Conservation (phyloP, 1,284 basidiomycete species). For the Apiotrichum porosum region DNA sequence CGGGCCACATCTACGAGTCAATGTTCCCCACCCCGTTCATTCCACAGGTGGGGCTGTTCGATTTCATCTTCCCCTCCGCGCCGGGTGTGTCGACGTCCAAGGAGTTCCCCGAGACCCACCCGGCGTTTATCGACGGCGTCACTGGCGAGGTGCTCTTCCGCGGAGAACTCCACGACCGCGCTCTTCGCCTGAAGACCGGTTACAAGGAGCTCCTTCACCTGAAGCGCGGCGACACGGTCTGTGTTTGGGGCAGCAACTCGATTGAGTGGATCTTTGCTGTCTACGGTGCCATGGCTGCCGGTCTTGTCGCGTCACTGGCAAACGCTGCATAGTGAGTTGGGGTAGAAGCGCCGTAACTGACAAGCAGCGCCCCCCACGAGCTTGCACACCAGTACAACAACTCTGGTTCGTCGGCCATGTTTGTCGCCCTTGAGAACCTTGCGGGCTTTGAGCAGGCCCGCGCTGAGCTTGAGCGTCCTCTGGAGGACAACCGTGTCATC, state of each 20-base stretch:
- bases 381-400: slow-evolving; percentile 51
- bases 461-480: slow-evolving; percentile 1
- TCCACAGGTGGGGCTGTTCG: slow-evolving; percentile 2
- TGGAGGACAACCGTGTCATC: slow-evolving; percentile 7
- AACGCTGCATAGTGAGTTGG: slow-evolving; percentile 35
- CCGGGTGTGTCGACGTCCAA: slow-evolving; percentile 1
- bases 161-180: slow-evolving; percentile 55
- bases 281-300: slow-evolving; percentile 52
- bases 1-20: slow-evolving; percentile 8
- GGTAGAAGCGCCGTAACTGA: slow-evolving; percentile 9
- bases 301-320: slow-evolving; percentile 33
- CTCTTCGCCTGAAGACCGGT: slow-evolving; percentile 58
- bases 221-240: slow-evolving; percentile 32
- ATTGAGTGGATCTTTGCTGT: slow-evolving; percentile 60
- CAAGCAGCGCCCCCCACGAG: slow-evolving; percentile 36
- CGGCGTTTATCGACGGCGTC: slow-evolving; percentile 59
- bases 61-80: slow-evolving; percentile 7
- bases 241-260: slow-evolving; percentile 53
- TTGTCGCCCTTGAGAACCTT: slow-evolving; percentile 56
- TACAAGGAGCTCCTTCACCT: slow-evolving; percentile 37
- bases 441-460: slow-evolving; percentile 28
- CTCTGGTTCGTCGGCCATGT: slow-evolving; percentile 56
- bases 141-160: slow-evolving; percentile 59
- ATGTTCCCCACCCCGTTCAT: slow-evolving; percentile 4
- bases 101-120: background rate